Evolutionary conservation across 164 flowering plant species (phyloP).

Genomic region (Saururus chinensis): DNA sequence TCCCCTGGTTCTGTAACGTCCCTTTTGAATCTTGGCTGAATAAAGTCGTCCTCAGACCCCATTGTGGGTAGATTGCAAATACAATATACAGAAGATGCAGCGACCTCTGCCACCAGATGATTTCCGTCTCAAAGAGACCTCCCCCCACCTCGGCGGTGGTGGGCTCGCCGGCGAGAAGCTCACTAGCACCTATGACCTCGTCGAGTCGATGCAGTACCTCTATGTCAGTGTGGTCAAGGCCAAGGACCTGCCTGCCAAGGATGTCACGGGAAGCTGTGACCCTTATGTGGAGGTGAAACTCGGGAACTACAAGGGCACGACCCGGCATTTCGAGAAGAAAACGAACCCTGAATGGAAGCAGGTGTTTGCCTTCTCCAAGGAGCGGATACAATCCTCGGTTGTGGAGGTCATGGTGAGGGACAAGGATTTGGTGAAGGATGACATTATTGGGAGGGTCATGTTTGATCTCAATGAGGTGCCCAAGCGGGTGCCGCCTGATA

Average conservation of each 20-base stretch:
- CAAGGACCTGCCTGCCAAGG: slow-evolving; percentile 17
- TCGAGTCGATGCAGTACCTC: slow-evolving; percentile 54
- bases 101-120: slow-evolving; percentile 39
- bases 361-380: slow-evolving; percentile 88
- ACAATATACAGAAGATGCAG: background rate
- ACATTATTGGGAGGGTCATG: slow-evolving; percentile 25
- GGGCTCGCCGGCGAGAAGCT: slow-evolving; percentile 56
- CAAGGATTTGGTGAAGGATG: slow-evolving; percentile 42
- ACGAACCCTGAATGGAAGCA: slow-evolving; percentile 34
- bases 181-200: slow-evolving; percentile 80
- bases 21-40: background rate
- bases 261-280: slow-evolving; percentile 16
- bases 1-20: background rate
- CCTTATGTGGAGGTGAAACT: slow-evolving; percentile 26
- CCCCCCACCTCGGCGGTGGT: slow-evolving; percentile 74
- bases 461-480: slow-evolving; percentile 44
- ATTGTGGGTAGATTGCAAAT: too few species aligned
- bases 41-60: too few species aligned
- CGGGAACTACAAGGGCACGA: slow-evolving; percentile 19
- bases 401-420: slow-evolving; percentile 72
- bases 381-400: slow-evolving; percentile 58
- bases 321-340: slow-evolving; percentile 19
- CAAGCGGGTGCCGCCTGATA: slow-evolving; percentile 48
- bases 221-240: slow-evolving; percentile 25
- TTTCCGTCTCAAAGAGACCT: slow-evolving; percentile 67